Evolutionary conservation across 2,329 filamentous ascomycete species (phyloP).

Genomic region (Botrytis cinerea): DNA sequence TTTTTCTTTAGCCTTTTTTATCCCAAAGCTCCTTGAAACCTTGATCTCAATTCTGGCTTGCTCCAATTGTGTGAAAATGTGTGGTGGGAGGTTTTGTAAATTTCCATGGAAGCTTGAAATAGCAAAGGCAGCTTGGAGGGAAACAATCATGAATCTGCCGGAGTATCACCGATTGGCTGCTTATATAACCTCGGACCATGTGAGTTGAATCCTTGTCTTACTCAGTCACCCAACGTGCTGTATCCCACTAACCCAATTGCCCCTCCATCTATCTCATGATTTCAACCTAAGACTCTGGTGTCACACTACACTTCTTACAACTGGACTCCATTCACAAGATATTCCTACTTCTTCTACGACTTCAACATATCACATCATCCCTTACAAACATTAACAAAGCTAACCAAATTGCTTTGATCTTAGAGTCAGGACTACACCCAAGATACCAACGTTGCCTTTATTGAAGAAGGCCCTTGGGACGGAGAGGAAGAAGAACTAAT

Average conservation of each 20-base stretch:
- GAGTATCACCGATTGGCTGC: slow-evolving; percentile 17
- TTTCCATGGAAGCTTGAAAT: not conserved
- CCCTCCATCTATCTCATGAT: slow-evolving; percentile 10
- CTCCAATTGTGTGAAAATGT: not conserved
- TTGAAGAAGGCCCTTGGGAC: slow-evolving; percentile 23
- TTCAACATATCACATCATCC: not conserved
- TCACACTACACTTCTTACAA: slow-evolving; percentile 5
- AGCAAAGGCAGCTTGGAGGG: slow-evolving; percentile 3
- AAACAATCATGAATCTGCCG: slow-evolving; percentile 2
- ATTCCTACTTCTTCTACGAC: not conserved
- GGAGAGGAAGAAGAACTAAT: slow-evolving; percentile 16
- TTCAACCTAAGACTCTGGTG: slow-evolving; percentile 3
- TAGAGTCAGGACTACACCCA: slow-evolving; percentile 11
- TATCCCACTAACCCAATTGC: slow-evolving; percentile 2
- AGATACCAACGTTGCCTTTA: slow-evolving; percentile 17
- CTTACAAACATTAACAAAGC: not conserved
- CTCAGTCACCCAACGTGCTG: not conserved
- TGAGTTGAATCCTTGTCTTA: slow-evolving; percentile 21
- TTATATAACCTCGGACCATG: slow-evolving; percentile 7
- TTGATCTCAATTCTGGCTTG: not conserved
- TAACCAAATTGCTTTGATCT: slow-evolving; percentile 7
- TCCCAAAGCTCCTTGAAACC: not conserved
- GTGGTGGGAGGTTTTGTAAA: not conserved
- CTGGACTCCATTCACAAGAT: not conserved
- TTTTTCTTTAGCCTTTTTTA: not conserved